Base-by-base conservation (phyloP, 1,139 yeast species). In the Lodderomyces theae region DNA sequence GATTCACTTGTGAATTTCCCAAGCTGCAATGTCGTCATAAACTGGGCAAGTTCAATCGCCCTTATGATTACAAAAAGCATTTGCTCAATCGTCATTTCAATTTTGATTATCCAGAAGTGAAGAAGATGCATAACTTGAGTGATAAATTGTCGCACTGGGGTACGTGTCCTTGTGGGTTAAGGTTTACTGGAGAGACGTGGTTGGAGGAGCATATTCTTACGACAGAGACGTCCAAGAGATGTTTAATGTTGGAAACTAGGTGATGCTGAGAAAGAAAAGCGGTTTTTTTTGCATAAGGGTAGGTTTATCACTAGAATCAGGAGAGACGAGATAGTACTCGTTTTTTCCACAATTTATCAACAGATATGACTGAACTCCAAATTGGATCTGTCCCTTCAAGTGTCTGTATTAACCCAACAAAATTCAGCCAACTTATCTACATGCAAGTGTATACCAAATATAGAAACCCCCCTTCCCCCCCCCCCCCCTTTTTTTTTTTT, bases 51-150 rank as follows among this genome's bases (percentile, higher is more conserved):
- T 82, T 82, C 61, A 82, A 82, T 60, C 66, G 88, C 35, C 86
- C 84, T 2, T 82, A 82, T 53, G 88, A 82, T 56, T 80, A 69
- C 61, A 82, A 82, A 53, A 82, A 82, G 51, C 88, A 82, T 54
- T 60, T 82, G 46, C 62, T 82, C 33, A 83, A 81, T 54, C 69
- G 77, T 39, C 88, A 82, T 51, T 82, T 81, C 54, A 61, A 58
- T 37, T 81, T 80, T 54, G 78, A 74, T 44, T 72, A 77, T 45
- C 69, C 71, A 6, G 62, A 65, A 28, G 74, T 74, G 8, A 73
- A 74, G 37, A 65, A 69, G 34, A 60, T 71, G 45, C 77, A 77
- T 46, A 80, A 77, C 46, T 60, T 82, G 42, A 69, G 69, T 41
- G 80, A 77, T 43, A 81, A 81, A 56, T 62, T 82, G 31, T 57